Evolutionary conservation across 2,329 filamentous ascomycete genomes (phyloP).

Genomic region (Neoscytalidium dimidiatum): DNA sequence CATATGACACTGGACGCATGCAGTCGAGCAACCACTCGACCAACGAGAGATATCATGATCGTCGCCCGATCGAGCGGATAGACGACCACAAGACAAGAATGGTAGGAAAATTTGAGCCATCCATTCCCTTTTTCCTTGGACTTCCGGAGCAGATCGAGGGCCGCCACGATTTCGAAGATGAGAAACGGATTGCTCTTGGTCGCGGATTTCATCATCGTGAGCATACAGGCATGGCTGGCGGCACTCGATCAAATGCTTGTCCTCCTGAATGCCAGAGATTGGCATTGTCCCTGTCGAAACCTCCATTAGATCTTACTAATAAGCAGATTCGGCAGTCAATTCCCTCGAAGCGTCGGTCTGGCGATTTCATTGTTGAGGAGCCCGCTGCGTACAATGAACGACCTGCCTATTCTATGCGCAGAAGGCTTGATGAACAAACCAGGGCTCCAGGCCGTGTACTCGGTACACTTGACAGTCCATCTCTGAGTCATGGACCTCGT

Average conservation of each 20-base stretch:
- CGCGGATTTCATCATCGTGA: neutral
- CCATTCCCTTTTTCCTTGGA: neutral
- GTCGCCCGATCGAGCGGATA: neutral
- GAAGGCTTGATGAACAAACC: neutral
- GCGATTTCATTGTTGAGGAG: neutral
- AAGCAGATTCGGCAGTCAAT: neutral
- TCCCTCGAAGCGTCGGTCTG: neutral
- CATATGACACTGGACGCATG: neutral
- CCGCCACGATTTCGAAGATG: neutral
- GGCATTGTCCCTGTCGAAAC: too few species aligned
- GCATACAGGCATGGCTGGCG: neutral
- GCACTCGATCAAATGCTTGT: neutral
- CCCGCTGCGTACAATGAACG: neutral
- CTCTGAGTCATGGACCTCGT: neutral
- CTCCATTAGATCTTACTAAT: neutral
- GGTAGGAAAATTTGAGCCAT: neutral
- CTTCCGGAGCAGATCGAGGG: neutral
- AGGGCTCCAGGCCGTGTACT: neutral
- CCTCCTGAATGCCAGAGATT: neutral
- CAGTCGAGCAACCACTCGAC: neutral
- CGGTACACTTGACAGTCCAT: neutral
- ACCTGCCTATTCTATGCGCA: neutral
- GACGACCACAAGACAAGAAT: neutral
- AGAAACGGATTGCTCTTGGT: neutral
- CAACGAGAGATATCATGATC: neutral